Percentiles rank a stretch among this genome's conserved stretches.
Evolutionary conservation across 352 stramenopile species (phyloP).

Genomic region (Pythium aristosporum): DNA sequence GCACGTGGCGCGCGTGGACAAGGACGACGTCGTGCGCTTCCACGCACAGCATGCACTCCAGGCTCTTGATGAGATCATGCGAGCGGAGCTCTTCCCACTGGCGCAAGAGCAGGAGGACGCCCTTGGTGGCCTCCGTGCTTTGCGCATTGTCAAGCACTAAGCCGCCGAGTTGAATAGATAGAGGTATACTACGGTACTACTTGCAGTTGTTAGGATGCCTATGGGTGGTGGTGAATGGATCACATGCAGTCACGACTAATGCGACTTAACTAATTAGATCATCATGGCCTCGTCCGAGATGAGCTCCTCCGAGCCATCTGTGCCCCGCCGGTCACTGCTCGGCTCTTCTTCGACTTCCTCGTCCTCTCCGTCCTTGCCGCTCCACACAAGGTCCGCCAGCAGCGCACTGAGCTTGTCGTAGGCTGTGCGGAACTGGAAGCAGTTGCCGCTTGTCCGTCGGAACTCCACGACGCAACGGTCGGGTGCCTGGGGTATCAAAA

Average conservation of each 20-base stretch:
- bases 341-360: conserved; percentile 29
- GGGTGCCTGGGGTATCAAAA: conserved; percentile 28
- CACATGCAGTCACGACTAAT: not conserved
- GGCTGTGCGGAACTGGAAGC: conserved; percentile 68
- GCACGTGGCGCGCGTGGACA: conserved; percentile 58
- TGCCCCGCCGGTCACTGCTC: not conserved
- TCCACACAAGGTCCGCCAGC: conserved; percentile 58
- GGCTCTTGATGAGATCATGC: conserved; percentile 67
- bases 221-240: not conserved
- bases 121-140: conserved; percentile 37
- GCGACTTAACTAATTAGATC: conserved; percentile 43
- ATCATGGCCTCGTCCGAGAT: conserved; percentile 83
- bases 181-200: conserved; percentile 18
- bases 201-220: conserved; percentile 7
- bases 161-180: conserved; percentile 13
- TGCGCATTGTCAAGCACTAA: conserved; percentile 55
- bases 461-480: conserved; percentile 70
- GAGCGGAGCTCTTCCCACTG: conserved; percentile 63
- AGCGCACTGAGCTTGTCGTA: conserved; percentile 64
- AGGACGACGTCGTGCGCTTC: conserved; percentile 62
- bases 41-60: conserved; percentile 57
- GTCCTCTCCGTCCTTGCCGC: conserved; percentile 29
- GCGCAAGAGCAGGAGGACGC: conserved; percentile 34
- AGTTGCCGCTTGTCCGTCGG: conserved; percentile 65
- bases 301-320: conserved; percentile 51